Base-by-base conservation (phyloP, 208 protist species). In the Zelonia costaricensis region DNA sequence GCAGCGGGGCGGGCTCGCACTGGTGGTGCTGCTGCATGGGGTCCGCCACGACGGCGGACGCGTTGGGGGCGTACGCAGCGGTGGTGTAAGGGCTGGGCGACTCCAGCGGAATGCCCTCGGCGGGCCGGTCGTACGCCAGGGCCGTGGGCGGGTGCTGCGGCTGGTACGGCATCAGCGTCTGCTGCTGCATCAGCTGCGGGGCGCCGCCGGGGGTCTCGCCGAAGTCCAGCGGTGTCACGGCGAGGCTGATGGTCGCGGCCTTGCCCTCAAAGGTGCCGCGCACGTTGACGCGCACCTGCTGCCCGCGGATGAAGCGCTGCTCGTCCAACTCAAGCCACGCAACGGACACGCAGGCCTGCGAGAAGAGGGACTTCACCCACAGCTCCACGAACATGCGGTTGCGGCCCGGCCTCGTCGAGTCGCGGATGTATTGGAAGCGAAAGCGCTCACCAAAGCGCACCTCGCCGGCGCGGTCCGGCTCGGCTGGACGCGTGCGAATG, bases 321-420 rank as follows among this genome's bases (percentile, higher is more conserved):
- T 74, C 45, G n/a, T 56, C 51, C 59, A 86, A 61, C 51, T 80
- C 54, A 15, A 82, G 44, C 76, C 70, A 82, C 16, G 69, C 76
- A 0, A 86, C 69, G 4, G 76, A 70, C 55, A 86, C 71, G 27
- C 80, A 86, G 15, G 36, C 64, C 49, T 80, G 60, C 20, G 65
- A 80, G 60, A 86, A 75, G 47, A 79, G 47, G 2, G 66, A 71
- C 62, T 82, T 74, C 39, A 30, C 40, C 77, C 80, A 86, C 48
- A 86, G 55, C 66, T 86, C 80, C n/a, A 78, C 77, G 53, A 73
- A 78, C 48, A 86, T 43, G 35, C 67, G 68, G 53, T 82, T 86
- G 62, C 63, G 52, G 1, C 45, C 20, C 6, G 45, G 22, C 28
- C 55, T 43, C 31, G 0, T 12, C 1, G 42, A 16, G 38, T 78